Base-by-base conservation (phyloP, 2,329 filamentous ascomycete species). In the Aspergillus intermedius region DNA sequence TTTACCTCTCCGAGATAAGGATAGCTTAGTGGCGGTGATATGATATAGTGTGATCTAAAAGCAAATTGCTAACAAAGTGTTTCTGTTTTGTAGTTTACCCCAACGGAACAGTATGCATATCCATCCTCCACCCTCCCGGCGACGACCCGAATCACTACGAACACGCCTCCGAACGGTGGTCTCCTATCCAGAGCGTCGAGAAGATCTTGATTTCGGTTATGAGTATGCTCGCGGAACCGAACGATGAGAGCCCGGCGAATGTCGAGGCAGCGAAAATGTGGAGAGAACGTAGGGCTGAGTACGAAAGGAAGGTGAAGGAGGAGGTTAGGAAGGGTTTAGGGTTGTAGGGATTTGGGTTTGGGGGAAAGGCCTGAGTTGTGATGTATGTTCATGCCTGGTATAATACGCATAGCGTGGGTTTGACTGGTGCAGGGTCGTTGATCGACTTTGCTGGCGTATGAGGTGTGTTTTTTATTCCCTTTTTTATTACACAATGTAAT, bases 71-170 rank as follows among this genome's bases (percentile, higher is more conserved):
- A 19, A 19, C 17, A 19, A 19, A 19, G 17, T 19, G 3, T 19
- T 19, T 19, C 17, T 19, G 21, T 25, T 17, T 4, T 30, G 37
- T 56, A 95, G 91, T 97, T 46, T 97, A 97, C 68, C 81, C 86
- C 13, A 91, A 86, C 66, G 91, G 91, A 55, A 81, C 91, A 15
- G 93, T 97, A 60, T 97, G 91, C 75, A 97, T 97, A 64, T 95
- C 88, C n/a, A 97, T 97, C 74, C 83, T 97, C 2, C 91, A 97
- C 71, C 86, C 91, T 3, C 91, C 91, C 2, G 91, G 93, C 62
- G 91, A 97, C 73, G 91, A 97, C 71, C 93, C 93, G 47, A 96
- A 96, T 74, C 91, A 95, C 76, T 97, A 97, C 78, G 91, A 97
- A 72, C 88, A 91, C 61, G 91, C 93, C 6, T 90, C 87, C 1